Percentiles rank a stretch among this genome's conserved stretches.
Conservation (phyloP, 352 stramenopile species). For the Phytophthora ramorum region DNA sequence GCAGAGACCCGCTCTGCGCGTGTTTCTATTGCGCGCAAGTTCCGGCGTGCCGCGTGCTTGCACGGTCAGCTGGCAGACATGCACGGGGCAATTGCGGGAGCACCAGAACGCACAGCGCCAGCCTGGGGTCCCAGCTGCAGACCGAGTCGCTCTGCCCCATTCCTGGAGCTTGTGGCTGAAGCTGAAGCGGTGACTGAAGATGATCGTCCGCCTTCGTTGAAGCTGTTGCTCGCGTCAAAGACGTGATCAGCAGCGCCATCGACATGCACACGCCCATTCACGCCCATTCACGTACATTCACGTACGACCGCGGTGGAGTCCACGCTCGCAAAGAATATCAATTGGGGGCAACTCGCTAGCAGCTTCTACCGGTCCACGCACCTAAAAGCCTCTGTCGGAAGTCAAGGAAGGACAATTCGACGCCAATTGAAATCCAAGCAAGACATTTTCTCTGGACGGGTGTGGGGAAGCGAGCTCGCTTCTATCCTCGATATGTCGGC, state of each 20-base stretch:
- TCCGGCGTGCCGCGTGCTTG: constrained; percentile 14
- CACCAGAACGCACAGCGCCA: not conserved
- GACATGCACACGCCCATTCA: not conserved
- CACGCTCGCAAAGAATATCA: too few relatives aligned
- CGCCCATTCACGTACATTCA: too few relatives aligned
- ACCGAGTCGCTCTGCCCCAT: not conserved
- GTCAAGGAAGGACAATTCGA: too few relatives aligned
- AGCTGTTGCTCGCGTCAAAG: not conserved
- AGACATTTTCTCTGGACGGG: too few relatives aligned
- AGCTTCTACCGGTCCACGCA: too few relatives aligned
- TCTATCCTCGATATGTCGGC: too few relatives aligned
- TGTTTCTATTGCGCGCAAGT: constrained; percentile 5
- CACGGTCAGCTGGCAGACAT: not conserved
- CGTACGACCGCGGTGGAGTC: too few relatives aligned
- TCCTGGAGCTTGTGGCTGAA: not conserved
- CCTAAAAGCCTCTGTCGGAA: too few relatives aligned
- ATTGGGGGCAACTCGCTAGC: too few relatives aligned
- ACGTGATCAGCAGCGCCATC: not conserved
- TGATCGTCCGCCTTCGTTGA: not conserved
- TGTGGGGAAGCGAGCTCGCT: too few relatives aligned
- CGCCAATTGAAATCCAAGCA: too few relatives aligned
- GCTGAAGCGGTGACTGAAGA: not conserved
- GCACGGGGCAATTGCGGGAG: not conserved
- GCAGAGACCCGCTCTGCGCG: constrained; percentile 3
- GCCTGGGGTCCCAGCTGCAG: too few relatives aligned